Base-by-base conservation (phyloP, 768 basidiomycete species). In the Mycena rebaudengoi region DNA sequence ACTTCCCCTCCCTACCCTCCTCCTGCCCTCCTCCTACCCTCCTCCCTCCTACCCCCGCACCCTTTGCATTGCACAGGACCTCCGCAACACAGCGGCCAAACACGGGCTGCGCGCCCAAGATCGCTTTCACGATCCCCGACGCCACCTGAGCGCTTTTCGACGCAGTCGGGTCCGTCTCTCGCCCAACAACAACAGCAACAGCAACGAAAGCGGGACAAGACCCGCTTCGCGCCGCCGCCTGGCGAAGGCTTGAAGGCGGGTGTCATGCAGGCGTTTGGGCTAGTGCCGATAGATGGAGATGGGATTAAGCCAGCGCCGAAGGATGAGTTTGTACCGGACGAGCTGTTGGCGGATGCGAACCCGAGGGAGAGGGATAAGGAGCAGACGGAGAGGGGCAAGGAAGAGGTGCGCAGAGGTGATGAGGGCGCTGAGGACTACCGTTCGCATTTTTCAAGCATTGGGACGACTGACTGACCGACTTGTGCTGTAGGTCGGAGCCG, bases 291-390 rank as follows among this genome's bases (percentile, higher is more conserved):
- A n/a, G n/a, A n/a, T n/a, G n/a, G n/a, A n/a, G n/a, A n/a, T n/a
- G n/a, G n/a, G n/a, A n/a, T n/a, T n/a, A n/a, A n/a, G n/a, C n/a
- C n/a, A n/a, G n/a, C n/a, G n/a, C n/a, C n/a, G n/a, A n/a, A n/a
- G 26, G 66, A 67, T 39, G 44, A 10, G 33, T 64, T 40, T 41
- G 66, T 67, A 25, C 65, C 65, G 43, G 65, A 67, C 53, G 65
- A 67, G 61, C 39, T 67, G 25, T 30, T 64, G 3, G 66, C 63
- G 52, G 58, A 64, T 49, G 44, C 56, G 21, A 65, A 55, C 53
- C 37, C 55, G 32, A 30, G 33, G 37, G 62, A 32, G 21, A 23
- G 30, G 46, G 40, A 59, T 28, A 52, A 40, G 45, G 28, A 41
- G 35, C 26, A 40, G n/a, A 52, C 32, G 37, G 20, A 18, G 26